Evolutionary conservation across 768 basidiomycete species (phyloP), one percentile per base, ranked within the genome.

Genomic region (Tulasnella calospora): DNA sequence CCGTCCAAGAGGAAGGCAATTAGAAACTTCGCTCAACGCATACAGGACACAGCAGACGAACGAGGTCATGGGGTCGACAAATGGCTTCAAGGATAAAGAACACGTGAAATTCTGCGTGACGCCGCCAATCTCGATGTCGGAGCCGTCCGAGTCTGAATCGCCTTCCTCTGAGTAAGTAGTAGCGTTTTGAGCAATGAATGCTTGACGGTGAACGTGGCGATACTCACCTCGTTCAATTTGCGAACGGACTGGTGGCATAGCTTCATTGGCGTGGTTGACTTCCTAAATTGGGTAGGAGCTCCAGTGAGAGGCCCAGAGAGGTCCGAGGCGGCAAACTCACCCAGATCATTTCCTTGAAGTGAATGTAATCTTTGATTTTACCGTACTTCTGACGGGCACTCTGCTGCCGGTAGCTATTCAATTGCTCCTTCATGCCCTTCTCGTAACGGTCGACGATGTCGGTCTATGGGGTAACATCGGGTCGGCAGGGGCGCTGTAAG

Each of bases 101-200:
- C 95, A 97, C 77, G 90, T 92, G 86, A 91, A 94, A 81, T 90
- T 91, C 82, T 94, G 92, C 8, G 91, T 92, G 38, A 91, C 88
- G 35, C 94, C 95, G 74, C 96, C 96, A 73, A 97, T 86, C 84
- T 95, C 92, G 41, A 99, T 84, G 17, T 98, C 96, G 74, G 95
- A 93, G 41, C 96, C 96, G 74, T 91, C 91, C 78, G 93, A 93
- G 76, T 92, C 93, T 40, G 88, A 90, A 80, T 95, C 94, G 13
- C 90, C 93, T 57, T 89, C 87, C 88, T 95, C 95, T 95, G 76
- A 19, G 40, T 33, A 70, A 9, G 2, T 33, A 33, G 51, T 6
- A 23, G 51, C 44, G 46, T 13, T 27, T 21, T 77, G 55, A 74
- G 67, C 23, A 17, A 38, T 21, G 27, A 6, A 30, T 72, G n/a